Conservation (phyloP, 2,329 filamentous ascomycete species). For the Cladosporium oxysporum region DNA sequence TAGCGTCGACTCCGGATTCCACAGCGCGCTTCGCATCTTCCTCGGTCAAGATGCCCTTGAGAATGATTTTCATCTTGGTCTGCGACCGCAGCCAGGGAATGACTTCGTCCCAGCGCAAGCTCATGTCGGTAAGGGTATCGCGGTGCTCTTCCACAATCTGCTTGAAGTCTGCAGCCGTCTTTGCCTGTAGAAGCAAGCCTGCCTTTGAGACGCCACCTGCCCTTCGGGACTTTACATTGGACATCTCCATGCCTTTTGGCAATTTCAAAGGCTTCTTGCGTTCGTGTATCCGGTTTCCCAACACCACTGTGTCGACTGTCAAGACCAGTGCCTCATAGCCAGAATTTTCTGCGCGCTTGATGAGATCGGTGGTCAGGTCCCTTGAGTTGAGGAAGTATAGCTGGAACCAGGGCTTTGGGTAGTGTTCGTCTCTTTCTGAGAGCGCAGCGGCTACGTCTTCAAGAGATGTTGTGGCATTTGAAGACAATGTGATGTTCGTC, state of each 20-base stretch:
- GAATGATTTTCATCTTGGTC: slow-evolving; percentile 51
- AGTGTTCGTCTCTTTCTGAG: slow-evolving; percentile 23
- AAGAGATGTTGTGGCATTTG: slow-evolving; percentile 47
- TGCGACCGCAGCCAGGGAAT: slow-evolving; percentile 52
- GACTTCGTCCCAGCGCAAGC: slow-evolving; percentile 48
- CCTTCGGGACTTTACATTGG: slow-evolving; percentile 25
- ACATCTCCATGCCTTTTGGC: slow-evolving; percentile 26
- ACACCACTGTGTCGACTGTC: slow-evolving; percentile 23
- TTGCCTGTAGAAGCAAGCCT: slow-evolving; percentile 26
- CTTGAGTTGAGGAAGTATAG: slow-evolving; percentile 57
- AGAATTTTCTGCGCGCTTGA: slow-evolving; percentile 54
- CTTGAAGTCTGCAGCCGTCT: slow-evolving; percentile 27
- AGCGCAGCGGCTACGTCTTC: slow-evolving; percentile 58
- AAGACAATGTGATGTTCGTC: slow-evolving; percentile 34
- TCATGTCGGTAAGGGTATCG: slow-evolving; percentile 15
- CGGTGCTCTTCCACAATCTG: slow-evolving; percentile 20
- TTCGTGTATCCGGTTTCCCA: slow-evolving; percentile 37
- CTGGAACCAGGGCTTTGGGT: slow-evolving; percentile 58
- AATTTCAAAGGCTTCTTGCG: slow-evolving; percentile 29
- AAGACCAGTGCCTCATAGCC: slow-evolving; percentile 20
- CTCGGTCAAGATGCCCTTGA: slow-evolving; percentile 45
- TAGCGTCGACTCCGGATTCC: slow-evolving; percentile 42
- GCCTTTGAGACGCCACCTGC: slow-evolving; percentile 21
- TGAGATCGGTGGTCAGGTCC: slow-evolving; percentile 48
- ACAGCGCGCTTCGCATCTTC: slow-evolving; percentile 51